Evolutionary conservation across 805 yeast genomes (phyloP).

Genomic region (Barnettozyma populi): DNA sequence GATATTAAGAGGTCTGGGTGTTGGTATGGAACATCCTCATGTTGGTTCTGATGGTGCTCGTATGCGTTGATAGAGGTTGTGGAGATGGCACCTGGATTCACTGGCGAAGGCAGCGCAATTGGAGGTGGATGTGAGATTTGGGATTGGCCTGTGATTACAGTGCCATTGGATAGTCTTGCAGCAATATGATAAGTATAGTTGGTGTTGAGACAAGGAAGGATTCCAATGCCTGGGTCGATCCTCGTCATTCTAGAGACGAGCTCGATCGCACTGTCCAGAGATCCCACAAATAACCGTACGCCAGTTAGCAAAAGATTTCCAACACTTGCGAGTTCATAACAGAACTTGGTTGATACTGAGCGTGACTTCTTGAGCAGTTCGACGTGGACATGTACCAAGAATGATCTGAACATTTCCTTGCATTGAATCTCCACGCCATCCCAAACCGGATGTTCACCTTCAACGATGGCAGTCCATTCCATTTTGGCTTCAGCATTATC

Average conservation of each 20-base stretch:
- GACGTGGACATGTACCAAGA: constrained; percentile 71
- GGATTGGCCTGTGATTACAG: constrained; percentile 80
- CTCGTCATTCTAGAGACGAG: constrained; percentile 60
- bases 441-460: constrained; percentile 76
- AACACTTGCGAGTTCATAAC: constrained; percentile 71
- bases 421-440: constrained; percentile 45
- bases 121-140: constrained; percentile 89
- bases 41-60: constrained; percentile 12
- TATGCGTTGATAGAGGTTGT: constrained; percentile 16
- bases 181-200: constrained; percentile 83
- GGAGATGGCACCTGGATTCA: constrained; percentile 8
- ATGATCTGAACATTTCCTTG: constrained; percentile 70
- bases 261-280: constrained; percentile 80
- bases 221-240: constrained; percentile 46
- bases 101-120: constrained; percentile 10
- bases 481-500: constrained; percentile 46
- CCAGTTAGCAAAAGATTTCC: constrained; percentile 86
- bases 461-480: constrained; percentile 77
- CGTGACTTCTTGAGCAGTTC: constrained; percentile 67
- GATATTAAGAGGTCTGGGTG: constrained; percentile 75
- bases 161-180: constrained; percentile 65
- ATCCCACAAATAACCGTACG: constrained; percentile 74
- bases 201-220: constrained; percentile 79
- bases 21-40: constrained; percentile 61
- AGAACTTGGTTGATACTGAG: constrained; percentile 51